A percentile compares a stretch with the other conserved stretches of the same genome.
phyloP scores from a whole-genome alignment of 768 basidiomycete species.

The Ramaria rubella region DNA sequence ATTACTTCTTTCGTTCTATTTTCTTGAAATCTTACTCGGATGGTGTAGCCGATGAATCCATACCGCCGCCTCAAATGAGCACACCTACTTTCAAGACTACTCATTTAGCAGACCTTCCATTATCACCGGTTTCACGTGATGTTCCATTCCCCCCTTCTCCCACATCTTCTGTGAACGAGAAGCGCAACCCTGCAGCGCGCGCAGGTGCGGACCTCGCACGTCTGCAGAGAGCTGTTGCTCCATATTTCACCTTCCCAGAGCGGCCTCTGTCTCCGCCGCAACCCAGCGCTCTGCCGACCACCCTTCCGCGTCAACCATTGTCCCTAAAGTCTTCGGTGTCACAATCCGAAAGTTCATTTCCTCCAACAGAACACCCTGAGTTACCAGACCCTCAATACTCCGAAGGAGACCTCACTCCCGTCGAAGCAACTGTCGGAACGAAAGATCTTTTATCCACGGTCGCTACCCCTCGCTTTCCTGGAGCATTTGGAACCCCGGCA shows the following conservation, averaged over 20 bases:
- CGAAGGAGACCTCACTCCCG: conserved; percentile 26
- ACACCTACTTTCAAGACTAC: conserved; percentile 6
- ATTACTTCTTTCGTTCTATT: not conserved
- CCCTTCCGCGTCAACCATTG: conserved; percentile 6
- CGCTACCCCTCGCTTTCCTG: conserved; percentile 43
- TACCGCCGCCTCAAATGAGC: conserved; percentile 9
- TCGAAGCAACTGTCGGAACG: not conserved
- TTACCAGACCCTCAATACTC: conserved; percentile 58
- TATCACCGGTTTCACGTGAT: not conserved
- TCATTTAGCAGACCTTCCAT: not conserved
- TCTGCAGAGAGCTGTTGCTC: conserved; percentile 7
- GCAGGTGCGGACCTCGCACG: conserved; percentile 9
- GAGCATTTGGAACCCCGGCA: conserved; percentile 32
- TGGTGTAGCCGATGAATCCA: not conserved
- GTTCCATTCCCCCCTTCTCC: not conserved
- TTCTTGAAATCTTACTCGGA: not conserved
- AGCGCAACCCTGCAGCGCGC: not conserved
- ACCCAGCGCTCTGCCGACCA: not conserved
- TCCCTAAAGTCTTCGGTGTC: conserved; percentile 37
- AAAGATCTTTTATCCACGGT: not conserved
- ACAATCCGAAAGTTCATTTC: conserved; percentile 57
- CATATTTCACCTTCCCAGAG: conserved; percentile 17
- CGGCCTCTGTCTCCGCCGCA: conserved; percentile 28
- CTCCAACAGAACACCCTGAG: conserved; percentile 55
- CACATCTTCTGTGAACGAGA: not conserved